Conservation (phyloP, 2,329 filamentous ascomycete species). For the Escovopsis sp. region DNA sequence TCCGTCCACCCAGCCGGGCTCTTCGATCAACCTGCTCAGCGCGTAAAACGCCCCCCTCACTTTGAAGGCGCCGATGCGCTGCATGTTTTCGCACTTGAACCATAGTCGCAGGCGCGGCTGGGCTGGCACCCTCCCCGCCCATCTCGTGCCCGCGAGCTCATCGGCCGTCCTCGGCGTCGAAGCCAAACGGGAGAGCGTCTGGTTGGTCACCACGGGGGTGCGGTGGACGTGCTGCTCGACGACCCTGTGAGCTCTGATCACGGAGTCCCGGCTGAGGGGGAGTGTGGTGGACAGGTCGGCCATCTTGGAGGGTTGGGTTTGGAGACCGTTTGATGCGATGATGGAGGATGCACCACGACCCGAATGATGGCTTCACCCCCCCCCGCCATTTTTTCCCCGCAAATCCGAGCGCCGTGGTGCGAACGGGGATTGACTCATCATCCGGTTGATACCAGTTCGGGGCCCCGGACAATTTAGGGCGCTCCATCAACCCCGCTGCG, state of each 20-base stretch:
- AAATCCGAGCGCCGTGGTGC: too few relatives aligned
- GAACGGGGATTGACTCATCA: too few relatives aligned
- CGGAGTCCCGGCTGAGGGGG: constrained; percentile 58
- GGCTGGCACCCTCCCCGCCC: constrained; percentile 41
- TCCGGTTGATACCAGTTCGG: too few relatives aligned
- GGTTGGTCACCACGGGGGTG: constrained; percentile 71
- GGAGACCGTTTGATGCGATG: not conserved
- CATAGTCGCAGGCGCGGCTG: constrained; percentile 57
- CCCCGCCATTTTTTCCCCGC: too few relatives aligned
- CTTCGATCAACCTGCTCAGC: constrained; percentile 49
- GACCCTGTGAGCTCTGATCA: constrained; percentile 55
- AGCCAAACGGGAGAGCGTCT: constrained; percentile 58
- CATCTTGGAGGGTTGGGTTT: constrained; percentile 22
- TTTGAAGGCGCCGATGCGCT: constrained; percentile 88
- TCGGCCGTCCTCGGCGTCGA: constrained; percentile 49
- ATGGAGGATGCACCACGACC: too few relatives aligned
- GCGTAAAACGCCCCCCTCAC: constrained; percentile 83
- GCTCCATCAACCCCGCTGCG: not conserved
- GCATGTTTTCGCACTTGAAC: constrained; percentile 94
- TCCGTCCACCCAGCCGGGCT: constrained; percentile 45
- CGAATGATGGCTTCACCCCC: too few relatives aligned
- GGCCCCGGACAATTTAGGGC: too few relatives aligned
- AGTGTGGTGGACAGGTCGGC: constrained; percentile 38
- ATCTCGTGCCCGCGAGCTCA: constrained; percentile 40
- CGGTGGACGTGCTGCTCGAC: constrained; percentile 65